phyloP scores from a whole-genome alignment of 2,329 filamentous ascomycete species.

The Pestalotiopsis fici region DNA sequence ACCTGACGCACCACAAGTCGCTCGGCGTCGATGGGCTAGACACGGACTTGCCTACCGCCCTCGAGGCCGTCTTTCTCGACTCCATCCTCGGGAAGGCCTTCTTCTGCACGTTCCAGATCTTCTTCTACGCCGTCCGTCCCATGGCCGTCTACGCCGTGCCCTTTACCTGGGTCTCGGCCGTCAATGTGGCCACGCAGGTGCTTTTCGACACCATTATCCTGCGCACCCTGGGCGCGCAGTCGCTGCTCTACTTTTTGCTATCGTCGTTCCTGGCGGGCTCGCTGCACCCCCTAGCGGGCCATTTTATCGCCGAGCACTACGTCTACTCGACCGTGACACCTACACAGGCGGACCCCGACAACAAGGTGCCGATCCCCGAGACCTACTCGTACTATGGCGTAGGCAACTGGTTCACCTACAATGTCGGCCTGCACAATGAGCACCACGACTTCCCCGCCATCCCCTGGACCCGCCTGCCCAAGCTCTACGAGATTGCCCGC shows the following conservation, averaged over 20 bases:
- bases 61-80: constrained; percentile 92
- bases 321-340: constrained; percentile 69
- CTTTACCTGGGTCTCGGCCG: constrained; percentile 78
- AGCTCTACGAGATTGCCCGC: constrained; percentile 74
- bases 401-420: constrained; percentile 91
- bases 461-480: constrained; percentile 85
- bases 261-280: constrained; percentile 93
- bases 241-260: constrained; percentile 80
- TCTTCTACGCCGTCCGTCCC: constrained; percentile 96
- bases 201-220: constrained; percentile 75
- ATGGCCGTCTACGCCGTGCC: constrained; percentile 93
- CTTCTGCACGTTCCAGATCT: constrained; percentile 98
- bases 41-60: constrained; percentile 88
- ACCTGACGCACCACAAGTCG: constrained; percentile 98
- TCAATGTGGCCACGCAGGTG: constrained; percentile 80
- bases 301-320: constrained; percentile 99
- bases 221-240: constrained; percentile 58
- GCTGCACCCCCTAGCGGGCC: constrained; percentile 90
- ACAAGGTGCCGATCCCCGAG: constrained; percentile 74
- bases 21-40: constrained; percentile 95
- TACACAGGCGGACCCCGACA: constrained; percentile 56
- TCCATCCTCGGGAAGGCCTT: constrained; percentile 96
- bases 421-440: constrained; percentile 97
- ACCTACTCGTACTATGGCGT: constrained; percentile 97
- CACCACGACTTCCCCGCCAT: constrained; percentile 98